Conservation (phyloP, 2,329 filamentous ascomycete genomes). For the Apiospora koreana region DNA sequence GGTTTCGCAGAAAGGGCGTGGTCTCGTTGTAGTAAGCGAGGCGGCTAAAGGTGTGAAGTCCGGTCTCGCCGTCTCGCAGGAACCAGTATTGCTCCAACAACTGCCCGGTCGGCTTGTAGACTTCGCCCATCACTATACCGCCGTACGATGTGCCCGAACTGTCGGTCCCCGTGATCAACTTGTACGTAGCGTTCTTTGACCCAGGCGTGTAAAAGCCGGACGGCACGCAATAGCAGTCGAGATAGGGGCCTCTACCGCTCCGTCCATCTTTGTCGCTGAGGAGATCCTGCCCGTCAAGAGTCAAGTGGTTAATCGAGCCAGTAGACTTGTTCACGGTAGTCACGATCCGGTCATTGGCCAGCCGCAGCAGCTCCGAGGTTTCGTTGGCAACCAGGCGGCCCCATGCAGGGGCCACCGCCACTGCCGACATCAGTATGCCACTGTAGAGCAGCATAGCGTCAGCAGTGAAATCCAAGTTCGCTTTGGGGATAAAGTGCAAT, state of each 20-base stretch:
- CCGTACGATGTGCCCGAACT: constrained; percentile 52
- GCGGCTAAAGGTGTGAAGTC: constrained; percentile 62
- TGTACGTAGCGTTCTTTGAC: constrained; percentile 46
- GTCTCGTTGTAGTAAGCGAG: constrained; percentile 60
- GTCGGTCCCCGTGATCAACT: constrained; percentile 54
- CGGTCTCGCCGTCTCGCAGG: constrained; percentile 61
- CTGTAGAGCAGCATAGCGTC: not conserved
- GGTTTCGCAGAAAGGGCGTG: constrained; percentile 55
- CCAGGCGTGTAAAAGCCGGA: constrained; percentile 62
- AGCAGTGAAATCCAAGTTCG: not conserved
- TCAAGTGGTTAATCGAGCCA: constrained; percentile 38
- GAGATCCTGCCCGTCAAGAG: constrained; percentile 46
- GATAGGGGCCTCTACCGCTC: constrained; percentile 54
- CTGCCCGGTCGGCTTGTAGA: constrained; percentile 58
- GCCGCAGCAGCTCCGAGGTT: constrained; percentile 33
- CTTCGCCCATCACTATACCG: constrained; percentile 61
- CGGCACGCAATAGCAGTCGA: constrained; percentile 65
- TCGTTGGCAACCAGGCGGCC: constrained; percentile 33
- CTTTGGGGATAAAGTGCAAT: not conserved
- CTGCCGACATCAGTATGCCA: not conserved
- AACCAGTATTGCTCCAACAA: constrained; percentile 67
- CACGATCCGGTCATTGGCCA: constrained; percentile 41
- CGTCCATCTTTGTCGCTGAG: constrained; percentile 47
- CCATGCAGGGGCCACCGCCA: not conserved
- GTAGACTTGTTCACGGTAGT: constrained; percentile 38